Conservation (phyloP, 2,329 filamentous ascomycete genomes). For the Clarireedia sp. region DNA sequence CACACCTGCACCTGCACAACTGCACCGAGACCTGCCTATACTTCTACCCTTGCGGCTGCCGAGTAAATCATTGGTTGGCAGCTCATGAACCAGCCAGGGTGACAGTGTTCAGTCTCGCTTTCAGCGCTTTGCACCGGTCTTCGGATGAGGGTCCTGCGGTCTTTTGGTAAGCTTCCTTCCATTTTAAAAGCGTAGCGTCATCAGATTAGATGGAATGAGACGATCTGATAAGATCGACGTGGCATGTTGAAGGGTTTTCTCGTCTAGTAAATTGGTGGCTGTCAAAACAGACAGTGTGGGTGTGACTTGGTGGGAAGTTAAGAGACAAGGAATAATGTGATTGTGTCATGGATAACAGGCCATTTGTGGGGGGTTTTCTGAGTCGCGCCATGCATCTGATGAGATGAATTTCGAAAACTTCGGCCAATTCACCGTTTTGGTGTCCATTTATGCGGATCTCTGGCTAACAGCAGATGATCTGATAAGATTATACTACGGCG, state of each 20-base stretch:
- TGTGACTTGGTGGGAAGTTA: neutral
- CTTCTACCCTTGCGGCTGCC: too few species aligned
- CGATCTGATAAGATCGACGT: neutral
- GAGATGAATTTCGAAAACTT: neutral
- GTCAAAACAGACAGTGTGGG: neutral
- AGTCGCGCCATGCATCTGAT: neutral
- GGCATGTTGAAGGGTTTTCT: neutral
- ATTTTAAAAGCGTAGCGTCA: neutral
- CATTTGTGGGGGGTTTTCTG: neutral
- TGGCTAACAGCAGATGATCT: constrained; percentile 1
- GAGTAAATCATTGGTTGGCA: too few species aligned
- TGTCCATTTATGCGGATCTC: neutral
- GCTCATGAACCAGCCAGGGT: too few species aligned
- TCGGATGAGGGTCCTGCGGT: neutral
- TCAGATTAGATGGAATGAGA: constrained; percentile 3
- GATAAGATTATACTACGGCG: neutral
- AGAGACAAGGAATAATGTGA: neutral
- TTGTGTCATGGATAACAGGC: neutral
- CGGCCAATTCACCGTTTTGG: neutral
- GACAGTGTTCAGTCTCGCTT: too few species aligned
- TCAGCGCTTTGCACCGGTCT: too few species aligned
- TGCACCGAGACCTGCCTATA: too few species aligned
- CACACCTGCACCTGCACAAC: neutral
- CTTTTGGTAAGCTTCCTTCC: neutral
- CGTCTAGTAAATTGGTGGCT: neutral